Base-by-base conservation (phyloP, 2,329 filamentous ascomycete species). In the Meredithiella fracta region DNA sequence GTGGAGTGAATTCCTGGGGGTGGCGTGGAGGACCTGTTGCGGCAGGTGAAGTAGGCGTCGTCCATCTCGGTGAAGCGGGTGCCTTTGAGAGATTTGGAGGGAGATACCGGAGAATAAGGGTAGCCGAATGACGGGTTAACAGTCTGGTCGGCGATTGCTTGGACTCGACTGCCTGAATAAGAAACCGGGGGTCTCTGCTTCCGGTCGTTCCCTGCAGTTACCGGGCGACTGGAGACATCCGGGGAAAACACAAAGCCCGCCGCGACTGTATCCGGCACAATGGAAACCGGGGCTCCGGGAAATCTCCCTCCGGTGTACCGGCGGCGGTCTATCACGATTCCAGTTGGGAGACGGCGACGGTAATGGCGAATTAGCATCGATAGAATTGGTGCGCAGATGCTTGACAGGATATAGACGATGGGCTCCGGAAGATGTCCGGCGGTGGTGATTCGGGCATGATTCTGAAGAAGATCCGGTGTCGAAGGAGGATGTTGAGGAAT, bases 401-500 rank as follows among this genome's bases (percentile, higher is more conserved):
- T 26, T 25, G 49, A 49, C 37, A 17, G 55, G 55, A 7, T 56
- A 49, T 3, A 56, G 55, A 4, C 55, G 49, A 22, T 56, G 55
- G 50, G 55, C 26, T 38, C 53, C 53, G 17, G 50, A 47, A 11
- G 49, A 47, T 25, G 55, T 40, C 7, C 47, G 54, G 26, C 17
- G 49, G 26, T 47, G 53, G 17, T 54, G 40, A 25, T n/a, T 25
- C 23, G 49, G 53, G 26, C 8, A 11, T 17, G 53, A 49, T 40
- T 25, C 17, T 14, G 53, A 25, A n/a, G 22, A 20, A 40, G 54
- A 56, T 5, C 23, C 3, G n/a, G 34, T 38, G 14, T 47, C 50
- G 55, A 56, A 31, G 14, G 55, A 56, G n/a, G 55, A 56, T 5
- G 55, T 51, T 14, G 50, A 56, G 9, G 55, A 37, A 20, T 47